Percentiles rank a stretch among this genome's conserved stretches.
Evolutionary conservation across 1,139 yeast genomes (phyloP).

Genomic region (Kurtzmaniella quercitrusa): DNA sequence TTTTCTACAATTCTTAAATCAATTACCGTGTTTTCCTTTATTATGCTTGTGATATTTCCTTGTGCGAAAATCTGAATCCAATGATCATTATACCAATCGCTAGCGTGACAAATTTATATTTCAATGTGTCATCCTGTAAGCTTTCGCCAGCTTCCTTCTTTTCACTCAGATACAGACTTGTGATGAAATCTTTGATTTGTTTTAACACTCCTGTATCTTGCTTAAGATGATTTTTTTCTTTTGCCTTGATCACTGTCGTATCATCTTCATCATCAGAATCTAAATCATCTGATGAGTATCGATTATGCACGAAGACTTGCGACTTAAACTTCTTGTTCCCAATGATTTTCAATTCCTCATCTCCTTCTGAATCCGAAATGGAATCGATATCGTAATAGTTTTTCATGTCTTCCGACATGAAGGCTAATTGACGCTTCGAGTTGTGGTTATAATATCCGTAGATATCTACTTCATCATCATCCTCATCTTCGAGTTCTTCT

Average conservation of each 20-base stretch:
- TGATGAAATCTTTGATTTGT: conserved; percentile 31
- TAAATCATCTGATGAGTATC: conserved; percentile 14
- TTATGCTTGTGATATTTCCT: background rate
- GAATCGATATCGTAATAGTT: conserved; percentile 14
- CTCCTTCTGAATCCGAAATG: conserved; percentile 14
- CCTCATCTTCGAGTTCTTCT: conserved; percentile 10
- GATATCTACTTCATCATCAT: conserved; percentile 20
- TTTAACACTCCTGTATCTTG: conserved; percentile 28
- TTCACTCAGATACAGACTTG: conserved; percentile 23
- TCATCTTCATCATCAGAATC: conserved; percentile 13
- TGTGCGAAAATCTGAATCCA: conserved; percentile 36
- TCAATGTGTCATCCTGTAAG: conserved; percentile 33
- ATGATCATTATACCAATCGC: conserved; percentile 43
- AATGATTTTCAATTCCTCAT: conserved; percentile 8
- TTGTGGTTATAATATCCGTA: conserved; percentile 34
- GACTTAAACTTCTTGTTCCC: conserved; percentile 33
- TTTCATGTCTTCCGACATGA: conserved; percentile 28
- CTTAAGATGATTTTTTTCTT: conserved; percentile 12
- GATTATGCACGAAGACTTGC: conserved; percentile 25
- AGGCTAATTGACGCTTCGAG: conserved; percentile 25
- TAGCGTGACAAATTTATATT: conserved; percentile 41
- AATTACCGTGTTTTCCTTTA: conserved; percentile 9
- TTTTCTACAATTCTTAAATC: no score
- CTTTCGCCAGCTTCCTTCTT: background rate
- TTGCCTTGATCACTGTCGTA: conserved; percentile 10